Evolutionary conservation across 495 filamentous ascomycete species (phyloP), one percentile per base, ranked within the genome.

Genomic region (Penicillium arizonense): DNA sequence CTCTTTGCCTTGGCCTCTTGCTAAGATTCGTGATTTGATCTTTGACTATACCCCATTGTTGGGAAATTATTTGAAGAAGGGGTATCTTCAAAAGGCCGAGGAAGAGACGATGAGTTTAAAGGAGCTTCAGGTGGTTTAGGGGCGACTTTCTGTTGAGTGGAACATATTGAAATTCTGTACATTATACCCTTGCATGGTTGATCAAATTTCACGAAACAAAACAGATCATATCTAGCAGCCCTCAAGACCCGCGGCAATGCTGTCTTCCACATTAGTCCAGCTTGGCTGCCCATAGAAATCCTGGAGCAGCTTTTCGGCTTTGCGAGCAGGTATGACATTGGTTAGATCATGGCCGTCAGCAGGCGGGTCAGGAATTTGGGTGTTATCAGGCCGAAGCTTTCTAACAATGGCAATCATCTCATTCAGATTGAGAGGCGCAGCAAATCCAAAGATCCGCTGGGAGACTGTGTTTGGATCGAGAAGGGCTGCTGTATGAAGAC

Each of bases 401-500:
- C 52, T 54, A 1, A 69, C 40, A 4, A 59, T 47, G 0, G 11
- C 3, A 10, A 67, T 14, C 1, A 59, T 37, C 4, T 69, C 63
- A 6, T 18, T 52, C 52, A 62, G 59, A 44, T 51, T 55, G 2
- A 47, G 26, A 12, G 40, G 56, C n/a, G 47, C 28, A 7, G 45
- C 62, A 30, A 54, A 64, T 3, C 56, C 55, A 23, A 82, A 77
- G 21, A 84, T 62, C 0, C 80, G 69, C 55, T 78, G 68, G 3
- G 69, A 67, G 28, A 69, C 55, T 4, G 78, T 70, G 1, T 56
- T 57, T 0, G 66, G 63, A 33, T 78, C 60, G 3, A 81, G 61
- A 13, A 82, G 59, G 2, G 69, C 80, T 3, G 75, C 69, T 2
- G 80, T 64, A 42, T 79, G 75, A 0, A 84, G 59, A 3, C 63